A percentile compares a stretch with the other conserved stretches of the same genome.
Evolutionary conservation across 352 stramenopile genomes (phyloP).

Genomic region (Blastocystis sp.): DNA sequence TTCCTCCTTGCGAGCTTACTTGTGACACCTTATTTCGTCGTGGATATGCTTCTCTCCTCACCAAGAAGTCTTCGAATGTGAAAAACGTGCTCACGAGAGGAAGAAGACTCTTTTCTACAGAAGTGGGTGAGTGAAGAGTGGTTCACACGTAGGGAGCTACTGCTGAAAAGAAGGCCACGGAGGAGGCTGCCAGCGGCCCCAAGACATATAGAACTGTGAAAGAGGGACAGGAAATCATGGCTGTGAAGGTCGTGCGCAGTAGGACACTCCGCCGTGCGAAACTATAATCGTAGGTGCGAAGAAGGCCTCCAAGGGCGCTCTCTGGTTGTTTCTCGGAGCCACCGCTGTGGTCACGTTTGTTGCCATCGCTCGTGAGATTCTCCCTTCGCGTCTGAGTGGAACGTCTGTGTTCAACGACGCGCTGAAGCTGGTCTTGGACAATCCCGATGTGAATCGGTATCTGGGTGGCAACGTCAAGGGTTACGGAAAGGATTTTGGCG

Average conservation of each 20-base stretch:
- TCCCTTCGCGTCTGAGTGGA: slow-evolving; percentile 53
- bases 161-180: slow-evolving; percentile 12
- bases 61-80: background rate
- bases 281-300: slow-evolving; percentile 23
- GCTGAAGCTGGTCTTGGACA: slow-evolving; percentile 49
- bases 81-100: background rate
- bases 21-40: background rate
- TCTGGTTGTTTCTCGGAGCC: slow-evolving; percentile 46
- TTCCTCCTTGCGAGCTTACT: background rate
- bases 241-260: slow-evolving; percentile 39
- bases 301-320: slow-evolving; percentile 41
- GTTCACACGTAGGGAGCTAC: background rate
- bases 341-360: slow-evolving; percentile 54
- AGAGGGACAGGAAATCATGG: slow-evolving; percentile 50
- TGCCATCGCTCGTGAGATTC: slow-evolving; percentile 58
- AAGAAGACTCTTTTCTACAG: slow-evolving; percentile 33
- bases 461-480: slow-evolving; percentile 58
- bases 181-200: background rate
- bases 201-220: slow-evolving; percentile 50
- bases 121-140: background rate
- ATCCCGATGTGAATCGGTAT: slow-evolving; percentile 57
- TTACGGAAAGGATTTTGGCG: slow-evolving; percentile 58
- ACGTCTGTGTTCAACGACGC: slow-evolving; percentile 59
- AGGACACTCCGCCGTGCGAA: no score
- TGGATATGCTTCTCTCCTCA: background rate